These are phyloP conservation scores for Oryza coarctata DNA, from an alignment of 176 grass and related monocot genomes.

Conservation along the genomic window DNA sequence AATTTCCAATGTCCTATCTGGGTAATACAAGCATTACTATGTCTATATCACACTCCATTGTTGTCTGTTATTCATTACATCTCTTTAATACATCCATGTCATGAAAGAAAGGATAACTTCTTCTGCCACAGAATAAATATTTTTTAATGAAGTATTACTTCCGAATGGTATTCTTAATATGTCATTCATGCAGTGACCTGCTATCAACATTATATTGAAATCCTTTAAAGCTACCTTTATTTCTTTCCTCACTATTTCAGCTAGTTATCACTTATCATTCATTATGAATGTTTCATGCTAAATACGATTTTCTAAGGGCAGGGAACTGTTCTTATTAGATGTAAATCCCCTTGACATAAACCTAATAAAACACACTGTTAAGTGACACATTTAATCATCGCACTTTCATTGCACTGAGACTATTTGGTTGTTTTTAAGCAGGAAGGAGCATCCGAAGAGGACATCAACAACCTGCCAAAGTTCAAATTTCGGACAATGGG, in stretches of 20 bases:
- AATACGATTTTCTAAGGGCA: not conserved
- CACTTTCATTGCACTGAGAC: not conserved
- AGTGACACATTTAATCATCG: not conserved
- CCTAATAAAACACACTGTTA: not conserved
- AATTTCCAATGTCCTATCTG: slow-evolving; percentile 2
- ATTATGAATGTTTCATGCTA: slow-evolving; percentile 8
- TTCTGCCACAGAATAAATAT: not conserved
- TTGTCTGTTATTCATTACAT: not conserved
- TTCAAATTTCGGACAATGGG: slow-evolving; percentile 71
- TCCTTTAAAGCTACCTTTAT: not conserved
- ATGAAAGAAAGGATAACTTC: not conserved
- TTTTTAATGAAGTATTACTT: not conserved
- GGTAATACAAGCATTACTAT: not conserved
- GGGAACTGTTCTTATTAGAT: not conserved
- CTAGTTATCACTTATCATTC: not conserved
- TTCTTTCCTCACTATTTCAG: not conserved
- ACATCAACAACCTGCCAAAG: slow-evolving; percentile 73
- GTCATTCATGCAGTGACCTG: not conserved
- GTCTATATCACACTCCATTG: not conserved
- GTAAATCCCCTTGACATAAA: slow-evolving; percentile 4
- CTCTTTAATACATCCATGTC: not conserved
- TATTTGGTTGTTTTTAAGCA: slow-evolving; percentile 41
- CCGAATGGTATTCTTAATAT: not conserved
- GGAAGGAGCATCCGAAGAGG: slow-evolving; percentile 94
- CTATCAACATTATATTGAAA: not conserved